Base-by-base conservation (phyloP, 139 green algal genomes). In the Coelastrella sp. region DNA sequence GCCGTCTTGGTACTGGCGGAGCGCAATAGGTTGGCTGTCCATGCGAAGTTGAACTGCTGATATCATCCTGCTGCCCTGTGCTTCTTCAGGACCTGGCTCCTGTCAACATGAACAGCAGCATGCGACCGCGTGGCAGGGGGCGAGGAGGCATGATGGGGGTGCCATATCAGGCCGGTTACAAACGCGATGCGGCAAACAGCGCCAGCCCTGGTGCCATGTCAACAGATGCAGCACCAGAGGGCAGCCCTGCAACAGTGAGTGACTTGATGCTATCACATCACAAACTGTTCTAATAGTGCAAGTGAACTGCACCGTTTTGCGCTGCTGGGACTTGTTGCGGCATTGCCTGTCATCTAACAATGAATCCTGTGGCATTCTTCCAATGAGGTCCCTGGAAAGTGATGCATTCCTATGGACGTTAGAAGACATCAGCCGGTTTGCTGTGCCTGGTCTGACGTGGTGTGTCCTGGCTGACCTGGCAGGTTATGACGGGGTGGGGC, bases 401-500 rank as follows among this genome's bases (percentile, higher is more conserved):
- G n/a, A n/a, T n/a, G n/a, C n/a, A n/a, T n/a, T n/a, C n/a, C n/a
- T n/a, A n/a, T n/a, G n/a, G n/a, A n/a, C n/a, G n/a, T n/a, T n/a
- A n/a, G n/a, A n/a, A n/a, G 32, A 47, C 32, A 47, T 47, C 32
- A 47, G 11, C 61, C 61, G 14, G 61, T 71, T 71, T 19, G 11
- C 61, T 32, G 16, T 7, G 71, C n/a, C 6, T 6, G 71, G 71
- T 77, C 71, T 77, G 74, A 59, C n/a, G 74, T 78, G 82, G 64
- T 68, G 84, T 54, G 47, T 68, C n/a, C 73, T 13, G 22, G 22
- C 83, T 80, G 66, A 13, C 58, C 20, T 73, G 74, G 66, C 79
- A 91, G 87, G 54, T 86, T 61, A 73, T 86, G 77, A n/a, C 79
- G 14, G 68, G 23, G 32, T 93, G 66, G 74, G 89, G 73, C 78